phyloP scores from a whole-genome alignment of 257 asterid species.

The Ligustrum vulgare region DNA sequence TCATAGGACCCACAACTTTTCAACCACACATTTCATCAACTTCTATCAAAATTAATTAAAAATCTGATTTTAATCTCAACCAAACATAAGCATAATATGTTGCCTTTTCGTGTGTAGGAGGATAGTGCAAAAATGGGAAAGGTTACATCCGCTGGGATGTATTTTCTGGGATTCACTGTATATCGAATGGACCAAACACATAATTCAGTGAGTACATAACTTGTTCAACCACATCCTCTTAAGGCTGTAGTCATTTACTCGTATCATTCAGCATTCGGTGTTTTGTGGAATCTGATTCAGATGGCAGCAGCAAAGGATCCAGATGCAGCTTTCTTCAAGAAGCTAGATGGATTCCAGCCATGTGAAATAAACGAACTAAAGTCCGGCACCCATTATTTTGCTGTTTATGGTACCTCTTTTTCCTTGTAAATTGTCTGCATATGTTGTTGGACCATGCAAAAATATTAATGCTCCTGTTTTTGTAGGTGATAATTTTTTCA shows the following conservation, averaged over 20 bases:
- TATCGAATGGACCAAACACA: conserved; percentile 77
- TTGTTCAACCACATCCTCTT: not conserved
- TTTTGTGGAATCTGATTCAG: conserved; percentile 34
- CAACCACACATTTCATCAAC: too few species aligned
- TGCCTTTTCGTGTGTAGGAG: conserved; percentile 49
- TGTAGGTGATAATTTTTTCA: conserved; percentile 94
- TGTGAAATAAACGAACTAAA: conserved; percentile 17
- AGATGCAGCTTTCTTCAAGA: conserved; percentile 21
- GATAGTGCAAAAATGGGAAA: conserved; percentile 86
- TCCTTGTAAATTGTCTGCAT: conserved; percentile 23
- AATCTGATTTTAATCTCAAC: too few species aligned
- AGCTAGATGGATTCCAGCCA: conserved; percentile 14
- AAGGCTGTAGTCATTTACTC: conserved; percentile 12
- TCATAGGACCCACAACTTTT: too few species aligned
- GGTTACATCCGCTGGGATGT: conserved; percentile 87
- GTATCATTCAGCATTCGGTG: conserved; percentile 15
- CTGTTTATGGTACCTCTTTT: conserved; percentile 21
- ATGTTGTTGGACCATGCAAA: conserved; percentile 7
- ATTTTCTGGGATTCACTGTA: conserved; percentile 88
- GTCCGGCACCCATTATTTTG: conserved; percentile 8
- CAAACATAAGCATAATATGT: not conserved
- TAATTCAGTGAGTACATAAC: conserved; percentile 56
- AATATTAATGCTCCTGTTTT: conserved; percentile 26
- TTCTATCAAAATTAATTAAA: too few species aligned
- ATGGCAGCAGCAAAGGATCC: conserved; percentile 62